phyloP scores from a whole-genome alignment of 1,284 basidiomycete species.

The Porogramme epimiltina region DNA sequence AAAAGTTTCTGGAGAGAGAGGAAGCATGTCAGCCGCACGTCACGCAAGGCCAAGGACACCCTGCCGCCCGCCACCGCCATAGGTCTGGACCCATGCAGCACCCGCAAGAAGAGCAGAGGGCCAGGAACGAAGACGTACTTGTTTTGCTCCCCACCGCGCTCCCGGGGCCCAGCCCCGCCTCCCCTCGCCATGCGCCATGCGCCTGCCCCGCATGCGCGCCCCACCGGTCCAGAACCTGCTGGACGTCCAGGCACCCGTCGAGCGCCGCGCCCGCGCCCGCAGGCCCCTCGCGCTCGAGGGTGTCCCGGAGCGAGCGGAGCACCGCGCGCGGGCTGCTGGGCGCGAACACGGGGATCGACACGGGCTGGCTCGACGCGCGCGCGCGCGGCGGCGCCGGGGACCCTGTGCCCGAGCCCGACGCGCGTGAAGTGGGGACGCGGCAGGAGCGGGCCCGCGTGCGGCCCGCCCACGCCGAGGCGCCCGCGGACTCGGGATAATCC shows the following conservation, averaged over 20 bases:
- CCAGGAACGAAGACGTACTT: neutral
- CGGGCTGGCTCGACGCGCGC: slow-evolving; percentile 16
- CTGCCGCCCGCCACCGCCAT: no score
- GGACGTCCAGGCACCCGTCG: slow-evolving; percentile 35
- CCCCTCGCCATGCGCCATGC: neutral
- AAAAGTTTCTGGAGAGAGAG: slow-evolving; percentile 43
- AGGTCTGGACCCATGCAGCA: no score
- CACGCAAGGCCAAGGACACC: no score
- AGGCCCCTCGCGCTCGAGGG: slow-evolving; percentile 24
- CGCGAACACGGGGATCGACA: slow-evolving; percentile 22
- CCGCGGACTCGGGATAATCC: neutral
- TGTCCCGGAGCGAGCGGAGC: slow-evolving; percentile 23
- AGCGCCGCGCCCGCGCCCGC: slow-evolving; percentile 21
- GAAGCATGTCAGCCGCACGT: neutral
- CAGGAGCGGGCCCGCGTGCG: slow-evolving; percentile 13
- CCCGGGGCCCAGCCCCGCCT: neutral
- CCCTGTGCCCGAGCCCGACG: no score
- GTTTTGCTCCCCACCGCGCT: neutral
- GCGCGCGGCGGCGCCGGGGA: slow-evolving; percentile 7
- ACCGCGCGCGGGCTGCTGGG: slow-evolving; percentile 22
- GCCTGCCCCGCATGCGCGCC: slow-evolving; percentile 1
- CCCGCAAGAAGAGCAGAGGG: no score
- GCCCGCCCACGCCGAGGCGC: neutral
- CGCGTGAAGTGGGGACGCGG: slow-evolving; percentile 7
- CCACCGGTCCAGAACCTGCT: slow-evolving; percentile 38